Evolutionary conservation across 2,329 filamentous ascomycete species (phyloP), one percentile per base, ranked within the genome.

Genomic region (Fusarium pseudograminearum): DNA sequence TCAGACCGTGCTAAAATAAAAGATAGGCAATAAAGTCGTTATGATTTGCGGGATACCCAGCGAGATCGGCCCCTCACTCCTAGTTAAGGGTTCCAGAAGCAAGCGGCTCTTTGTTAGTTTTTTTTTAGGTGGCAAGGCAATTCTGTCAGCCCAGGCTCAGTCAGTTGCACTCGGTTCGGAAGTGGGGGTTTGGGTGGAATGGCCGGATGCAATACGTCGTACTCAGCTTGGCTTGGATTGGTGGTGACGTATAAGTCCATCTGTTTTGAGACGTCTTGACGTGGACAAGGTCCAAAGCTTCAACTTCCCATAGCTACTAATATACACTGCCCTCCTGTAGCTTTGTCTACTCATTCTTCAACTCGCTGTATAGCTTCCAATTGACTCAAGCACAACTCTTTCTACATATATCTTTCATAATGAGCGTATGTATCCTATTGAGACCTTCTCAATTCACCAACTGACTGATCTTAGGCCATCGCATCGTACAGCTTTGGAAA

Each of bases 401-500:
- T 5, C 16, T 24, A 22, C 2, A 24, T 20, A 7, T 14, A 36
- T 26, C 45, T 33, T 6, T n/a, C 34, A 65, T 36, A 41, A 74
- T 74, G 72, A 73, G 68, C 30, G 72, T 74, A 64, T 18, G 65
- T 70, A 7, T 12, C 18, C 16, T 18, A 16, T 26, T 28, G 28
- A 31, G n/a, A 11, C 30, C 15, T 15, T 41, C 22, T 38, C 12
- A 16, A 57, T 31, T 33, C 24, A 58, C n/a, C 40, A 20, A 54
- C 53, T 67, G 41, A 57, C 61, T 41, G 18, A 38, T 40, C 14
- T 24, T 34, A 87, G 85, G 80, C 84, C 59, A 79, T 86, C 69
- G 82, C 84, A 57, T 74, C 81, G 16, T 88, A 85, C 76, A 84
- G 80, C 72, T 82, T 85, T 76, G 81, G 82, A 48, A 86, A 85